Percentiles rank a stretch among this genome's conserved stretches.
phyloP scores from a whole-genome alignment of 1,284 basidiomycete genomes.

The Apiotrichum montevideense region DNA sequence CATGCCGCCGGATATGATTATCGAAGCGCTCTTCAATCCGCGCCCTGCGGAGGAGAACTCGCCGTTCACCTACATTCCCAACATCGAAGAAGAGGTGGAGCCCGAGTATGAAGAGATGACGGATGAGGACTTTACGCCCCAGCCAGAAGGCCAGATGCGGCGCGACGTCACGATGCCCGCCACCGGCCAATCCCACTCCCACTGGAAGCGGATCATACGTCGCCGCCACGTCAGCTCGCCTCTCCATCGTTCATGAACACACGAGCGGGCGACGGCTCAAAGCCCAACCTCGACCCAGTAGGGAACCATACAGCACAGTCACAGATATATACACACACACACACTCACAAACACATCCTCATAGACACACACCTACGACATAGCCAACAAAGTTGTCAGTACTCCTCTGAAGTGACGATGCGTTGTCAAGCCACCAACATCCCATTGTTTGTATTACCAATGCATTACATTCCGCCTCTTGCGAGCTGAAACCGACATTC shows the following conservation, averaged over 20 bases:
- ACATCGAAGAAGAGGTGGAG: neutral
- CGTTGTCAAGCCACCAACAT: too few species aligned
- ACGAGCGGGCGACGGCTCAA: too few species aligned
- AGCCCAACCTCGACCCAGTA: too few species aligned
- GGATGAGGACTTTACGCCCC: neutral
- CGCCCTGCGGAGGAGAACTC: constrained; percentile 23
- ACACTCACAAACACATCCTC: too few species aligned
- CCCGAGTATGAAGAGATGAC: neutral
- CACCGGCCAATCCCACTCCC: neutral
- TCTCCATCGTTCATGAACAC: neutral
- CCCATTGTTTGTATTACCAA: too few species aligned
- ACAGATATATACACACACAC: too few species aligned
- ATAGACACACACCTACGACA: too few species aligned
- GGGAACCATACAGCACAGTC: too few species aligned
- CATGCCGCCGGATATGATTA: constrained; percentile 32
- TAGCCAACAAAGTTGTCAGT: neutral
- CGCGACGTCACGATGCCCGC: neutral
- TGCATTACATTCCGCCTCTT: too few species aligned
- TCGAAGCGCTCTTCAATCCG: constrained; percentile 43
- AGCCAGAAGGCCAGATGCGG: neutral
- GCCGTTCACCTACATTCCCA: constrained; percentile 38
- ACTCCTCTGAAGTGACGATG: neutral
- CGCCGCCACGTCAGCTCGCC: neutral
- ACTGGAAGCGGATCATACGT: neutral
- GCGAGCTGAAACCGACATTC: too few species aligned